Evolutionary conservation across 2,329 filamentous ascomycete species (phyloP).

Genomic region (Neofusicoccum parvum): DNA sequence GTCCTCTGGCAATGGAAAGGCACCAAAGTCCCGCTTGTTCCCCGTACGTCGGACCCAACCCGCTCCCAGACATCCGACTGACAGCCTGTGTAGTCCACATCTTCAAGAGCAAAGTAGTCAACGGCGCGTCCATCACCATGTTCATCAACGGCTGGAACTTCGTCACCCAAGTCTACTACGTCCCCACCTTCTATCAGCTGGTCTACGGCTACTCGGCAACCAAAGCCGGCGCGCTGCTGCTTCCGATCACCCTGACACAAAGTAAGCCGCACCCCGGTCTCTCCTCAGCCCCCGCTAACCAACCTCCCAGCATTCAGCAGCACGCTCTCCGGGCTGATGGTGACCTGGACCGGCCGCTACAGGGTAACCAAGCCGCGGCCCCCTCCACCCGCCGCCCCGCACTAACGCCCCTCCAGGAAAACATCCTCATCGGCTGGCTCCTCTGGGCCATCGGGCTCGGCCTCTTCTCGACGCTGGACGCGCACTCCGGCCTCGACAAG

Average conservation of each 20-base stretch:
- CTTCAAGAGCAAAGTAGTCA: constrained; percentile 56
- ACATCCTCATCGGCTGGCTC: constrained; percentile 47
- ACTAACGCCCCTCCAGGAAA: background rate
- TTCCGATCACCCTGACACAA: constrained; percentile 49
- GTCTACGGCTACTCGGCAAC: constrained; percentile 42
- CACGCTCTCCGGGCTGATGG: constrained; percentile 53
- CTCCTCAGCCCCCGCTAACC: background rate
- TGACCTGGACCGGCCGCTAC: constrained; percentile 47
- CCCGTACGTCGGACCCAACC: constrained; percentile 36
- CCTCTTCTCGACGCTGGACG: constrained; percentile 20
- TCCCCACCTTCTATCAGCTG: constrained; percentile 49
- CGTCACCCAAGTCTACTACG: constrained; percentile 56
- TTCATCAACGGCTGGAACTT: constrained; percentile 63
- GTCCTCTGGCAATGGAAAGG: constrained; percentile 56
- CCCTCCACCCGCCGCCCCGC: too few relatives aligned
- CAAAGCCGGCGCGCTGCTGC: constrained; percentile 46
- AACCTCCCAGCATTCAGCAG: constrained; percentile 6
- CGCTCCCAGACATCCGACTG: background rate
- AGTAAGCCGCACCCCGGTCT: constrained; percentile 34
- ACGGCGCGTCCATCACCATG: constrained; percentile 52
- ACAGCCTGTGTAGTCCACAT: constrained; percentile 47
- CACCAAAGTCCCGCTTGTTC: constrained; percentile 52
- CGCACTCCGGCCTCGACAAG: constrained; percentile 48
- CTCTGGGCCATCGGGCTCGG: constrained; percentile 22
- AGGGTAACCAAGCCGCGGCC: background rate